Evolutionary conservation across 805 yeast genomes (phyloP).

Genomic region (Lachancea nothofagi): DNA sequence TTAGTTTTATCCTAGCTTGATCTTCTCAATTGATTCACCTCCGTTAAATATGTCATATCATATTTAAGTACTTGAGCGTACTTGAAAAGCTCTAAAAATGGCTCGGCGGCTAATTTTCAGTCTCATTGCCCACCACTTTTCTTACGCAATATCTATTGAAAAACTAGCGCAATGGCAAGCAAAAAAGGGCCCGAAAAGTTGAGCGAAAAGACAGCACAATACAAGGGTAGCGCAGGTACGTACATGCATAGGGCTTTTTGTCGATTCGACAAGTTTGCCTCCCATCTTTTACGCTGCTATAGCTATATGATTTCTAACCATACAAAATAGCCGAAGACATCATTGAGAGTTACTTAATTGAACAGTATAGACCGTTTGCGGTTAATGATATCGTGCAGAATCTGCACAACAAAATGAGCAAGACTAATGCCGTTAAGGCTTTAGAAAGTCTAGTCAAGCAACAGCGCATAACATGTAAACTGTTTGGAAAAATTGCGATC

Average conservation of each 20-base stretch:
- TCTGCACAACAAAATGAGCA: conserved; percentile 38
- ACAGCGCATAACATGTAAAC: conserved; percentile 35
- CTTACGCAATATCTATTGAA: background rate
- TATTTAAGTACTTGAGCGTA: no score
- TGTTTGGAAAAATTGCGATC: conserved; percentile 41
- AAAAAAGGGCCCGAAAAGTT: conserved; percentile 12
- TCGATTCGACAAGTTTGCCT: background rate
- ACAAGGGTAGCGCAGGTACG: conserved; percentile 20
- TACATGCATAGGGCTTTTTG: no score
- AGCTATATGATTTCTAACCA: no score
- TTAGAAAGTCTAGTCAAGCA: conserved; percentile 35
- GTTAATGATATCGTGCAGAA: conserved; percentile 43
- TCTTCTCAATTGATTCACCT: no score
- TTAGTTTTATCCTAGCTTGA: no score
- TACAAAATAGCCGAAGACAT: conserved; percentile 32
- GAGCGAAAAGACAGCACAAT: conserved; percentile 14
- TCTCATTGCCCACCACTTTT: background rate
- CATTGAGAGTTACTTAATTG: conserved; percentile 36
- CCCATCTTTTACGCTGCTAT: background rate
- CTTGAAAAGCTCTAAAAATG: no score
- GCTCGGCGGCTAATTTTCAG: conserved; percentile 8
- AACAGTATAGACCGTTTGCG: conserved; percentile 46
- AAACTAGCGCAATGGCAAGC: conserved; percentile 11
- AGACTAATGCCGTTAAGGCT: conserved; percentile 32
- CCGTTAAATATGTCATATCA: no score